Conservation (phyloP, 306 rosid genomes). For the Glycine tomentella region DNA sequence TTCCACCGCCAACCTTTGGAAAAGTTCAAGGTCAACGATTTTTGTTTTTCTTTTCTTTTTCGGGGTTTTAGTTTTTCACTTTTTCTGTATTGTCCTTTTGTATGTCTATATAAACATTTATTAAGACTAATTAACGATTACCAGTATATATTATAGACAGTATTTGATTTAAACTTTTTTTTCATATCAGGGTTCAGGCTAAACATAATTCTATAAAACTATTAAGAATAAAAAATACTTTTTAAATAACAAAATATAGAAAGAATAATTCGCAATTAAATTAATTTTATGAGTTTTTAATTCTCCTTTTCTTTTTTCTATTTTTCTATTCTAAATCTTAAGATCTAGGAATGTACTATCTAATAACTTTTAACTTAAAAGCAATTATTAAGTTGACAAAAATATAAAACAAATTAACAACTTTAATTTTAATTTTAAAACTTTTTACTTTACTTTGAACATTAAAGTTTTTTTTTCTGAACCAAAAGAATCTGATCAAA, state of each 20-base stretch:
- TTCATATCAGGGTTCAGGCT: too few species aligned
- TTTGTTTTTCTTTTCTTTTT: background rate
- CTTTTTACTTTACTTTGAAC: background rate
- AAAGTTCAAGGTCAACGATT: background rate
- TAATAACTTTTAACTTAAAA: background rate
- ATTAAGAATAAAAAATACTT: too few species aligned
- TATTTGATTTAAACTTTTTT: too few species aligned
- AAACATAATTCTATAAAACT: too few species aligned
- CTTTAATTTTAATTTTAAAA: background rate
- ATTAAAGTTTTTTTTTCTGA: background rate
- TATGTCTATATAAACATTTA: too few species aligned
- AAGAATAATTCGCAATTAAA: too few species aligned
- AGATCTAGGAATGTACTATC: background rate
- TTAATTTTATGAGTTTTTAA: too few species aligned
- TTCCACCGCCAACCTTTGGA: constrained; percentile 8
- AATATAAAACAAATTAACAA: background rate
- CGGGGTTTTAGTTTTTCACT: background rate
- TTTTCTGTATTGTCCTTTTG: background rate
- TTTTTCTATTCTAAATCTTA: background rate
- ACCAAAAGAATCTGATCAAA: too few species aligned
- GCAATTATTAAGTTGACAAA: background rate
- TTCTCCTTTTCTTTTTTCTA: background rate
- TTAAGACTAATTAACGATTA: too few species aligned
- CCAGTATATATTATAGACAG: too few species aligned
- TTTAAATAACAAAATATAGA: too few species aligned